phyloP scores from a whole-genome alignment of 1,284 basidiomycete species.

The Heliocybe sulcata region DNA sequence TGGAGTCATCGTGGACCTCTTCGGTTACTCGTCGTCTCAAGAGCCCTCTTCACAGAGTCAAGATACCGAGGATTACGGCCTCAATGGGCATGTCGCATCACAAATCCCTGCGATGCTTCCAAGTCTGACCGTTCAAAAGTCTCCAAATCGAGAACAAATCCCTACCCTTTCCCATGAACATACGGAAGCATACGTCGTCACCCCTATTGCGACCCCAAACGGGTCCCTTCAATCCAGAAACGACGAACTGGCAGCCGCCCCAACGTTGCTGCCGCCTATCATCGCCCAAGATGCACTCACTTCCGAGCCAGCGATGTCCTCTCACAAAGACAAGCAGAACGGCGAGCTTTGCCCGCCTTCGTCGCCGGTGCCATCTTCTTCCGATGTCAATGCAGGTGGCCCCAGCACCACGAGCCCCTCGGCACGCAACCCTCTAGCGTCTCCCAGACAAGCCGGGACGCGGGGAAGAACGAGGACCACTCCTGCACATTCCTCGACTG shows the following conservation, averaged over 20 bases:
- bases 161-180: conserved; percentile 29
- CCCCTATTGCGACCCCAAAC: conserved; percentile 48
- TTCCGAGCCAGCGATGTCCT: too few species aligned
- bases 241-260: too few species aligned
- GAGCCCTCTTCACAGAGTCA: conserved; percentile 8
- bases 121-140: background rate
- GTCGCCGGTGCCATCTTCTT: too few species aligned
- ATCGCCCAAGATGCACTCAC: too few species aligned
- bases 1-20: conserved; percentile 1
- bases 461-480: conserved; percentile 11
- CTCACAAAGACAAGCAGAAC: too few species aligned
- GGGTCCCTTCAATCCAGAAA: conserved; percentile 41
- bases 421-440: too few species aligned
- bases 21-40: conserved; percentile 5
- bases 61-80: background rate
- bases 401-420: too few species aligned
- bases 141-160: conserved; percentile 14
- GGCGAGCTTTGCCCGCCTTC: too few species aligned
- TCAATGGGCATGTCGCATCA: background rate
- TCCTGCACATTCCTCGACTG: conserved; percentile 21
- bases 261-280: background rate
- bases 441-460: too few species aligned
- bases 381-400: too few species aligned
- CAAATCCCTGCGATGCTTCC: background rate
- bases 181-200: conserved; percentile 35